These are phyloP conservation scores for Phoenix roebelenii DNA, from an alignment of 176 grass and related monocot species.

Conservation along the genomic window DNA sequence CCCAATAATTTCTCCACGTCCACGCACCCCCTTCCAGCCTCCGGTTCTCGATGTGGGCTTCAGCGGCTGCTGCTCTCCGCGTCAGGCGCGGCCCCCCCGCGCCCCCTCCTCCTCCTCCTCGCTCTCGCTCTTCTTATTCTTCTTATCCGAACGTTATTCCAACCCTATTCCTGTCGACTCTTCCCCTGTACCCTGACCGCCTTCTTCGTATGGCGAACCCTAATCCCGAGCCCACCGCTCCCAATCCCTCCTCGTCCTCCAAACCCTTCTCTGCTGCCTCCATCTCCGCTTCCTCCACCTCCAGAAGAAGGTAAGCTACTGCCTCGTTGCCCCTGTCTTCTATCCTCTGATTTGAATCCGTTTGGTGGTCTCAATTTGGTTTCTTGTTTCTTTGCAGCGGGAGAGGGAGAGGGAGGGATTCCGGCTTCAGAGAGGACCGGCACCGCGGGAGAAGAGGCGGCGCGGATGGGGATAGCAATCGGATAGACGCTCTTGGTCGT, in stretches of 20 bases:
- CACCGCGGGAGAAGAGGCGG: constrained; percentile 1
- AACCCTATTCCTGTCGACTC: too few relatives aligned
- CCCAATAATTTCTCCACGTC: too few relatives aligned
- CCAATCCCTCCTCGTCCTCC: constrained; percentile 21
- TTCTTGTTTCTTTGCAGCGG: constrained; percentile 12
- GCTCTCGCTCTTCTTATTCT: too few relatives aligned
- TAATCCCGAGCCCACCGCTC: neutral
- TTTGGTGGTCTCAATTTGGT: constrained; percentile 2
- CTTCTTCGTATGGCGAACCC: too few relatives aligned
- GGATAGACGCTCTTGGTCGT: constrained; percentile 63
- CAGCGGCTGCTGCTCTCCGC: too few relatives aligned
- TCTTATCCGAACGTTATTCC: too few relatives aligned
- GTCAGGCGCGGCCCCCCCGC: too few relatives aligned
- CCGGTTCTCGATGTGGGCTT: too few relatives aligned
- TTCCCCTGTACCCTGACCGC: too few relatives aligned
- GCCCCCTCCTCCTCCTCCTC: too few relatives aligned
- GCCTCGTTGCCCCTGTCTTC: neutral
- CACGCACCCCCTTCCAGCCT: too few relatives aligned
- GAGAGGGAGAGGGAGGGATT: constrained; percentile 28
- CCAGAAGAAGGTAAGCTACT: constrained; percentile 9
- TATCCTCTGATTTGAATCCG: neutral
- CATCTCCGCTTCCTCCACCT: constrained; percentile 22
- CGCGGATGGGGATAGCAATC: constrained; percentile 15
- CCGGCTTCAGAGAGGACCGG: neutral
- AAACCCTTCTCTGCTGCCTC: constrained; percentile 17